Percentiles rank a stretch among this genome's conserved stretches.
phyloP scores from a whole-genome alignment of 2,329 filamentous ascomycete species.

The Colletotrichum viniferum region DNA sequence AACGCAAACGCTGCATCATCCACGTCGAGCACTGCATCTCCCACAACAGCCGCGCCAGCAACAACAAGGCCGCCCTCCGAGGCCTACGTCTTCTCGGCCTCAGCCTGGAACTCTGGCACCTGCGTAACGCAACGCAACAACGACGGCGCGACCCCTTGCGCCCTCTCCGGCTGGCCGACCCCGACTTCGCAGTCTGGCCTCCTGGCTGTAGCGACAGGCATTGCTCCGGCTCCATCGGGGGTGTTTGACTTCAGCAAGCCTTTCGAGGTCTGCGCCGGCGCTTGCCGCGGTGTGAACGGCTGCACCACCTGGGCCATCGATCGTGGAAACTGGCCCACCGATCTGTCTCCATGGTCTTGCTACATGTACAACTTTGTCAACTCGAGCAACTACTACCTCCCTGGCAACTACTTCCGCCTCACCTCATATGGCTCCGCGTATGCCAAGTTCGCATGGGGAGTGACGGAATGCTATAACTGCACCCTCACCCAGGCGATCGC shows the following conservation, averaged over 20 bases:
- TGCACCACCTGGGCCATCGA: background rate
- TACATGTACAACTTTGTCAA: background rate
- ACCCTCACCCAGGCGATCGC: background rate
- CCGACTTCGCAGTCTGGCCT: background rate
- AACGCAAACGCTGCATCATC: background rate
- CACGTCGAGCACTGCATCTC: background rate
- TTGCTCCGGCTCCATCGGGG: background rate
- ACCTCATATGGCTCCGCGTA: background rate
- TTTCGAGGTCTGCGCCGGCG: background rate
- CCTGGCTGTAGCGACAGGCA: background rate
- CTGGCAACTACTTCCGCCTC: background rate
- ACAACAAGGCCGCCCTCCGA: background rate
- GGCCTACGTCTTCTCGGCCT: background rate
- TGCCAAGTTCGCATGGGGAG: background rate
- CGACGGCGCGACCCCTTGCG: background rate
- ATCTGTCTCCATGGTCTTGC: background rate
- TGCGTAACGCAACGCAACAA: background rate
- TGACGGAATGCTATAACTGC: background rate
- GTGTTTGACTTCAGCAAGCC: background rate
- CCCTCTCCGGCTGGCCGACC: conserved; percentile 2
- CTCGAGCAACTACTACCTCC: background rate
- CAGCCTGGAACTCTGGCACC: background rate
- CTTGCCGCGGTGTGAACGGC: background rate
- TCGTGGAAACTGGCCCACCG: background rate
- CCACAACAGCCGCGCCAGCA: background rate